phyloP scores from a whole-genome alignment of 495 filamentous ascomycete species.

The Pseudoneurospora amorphoporcata region DNA sequence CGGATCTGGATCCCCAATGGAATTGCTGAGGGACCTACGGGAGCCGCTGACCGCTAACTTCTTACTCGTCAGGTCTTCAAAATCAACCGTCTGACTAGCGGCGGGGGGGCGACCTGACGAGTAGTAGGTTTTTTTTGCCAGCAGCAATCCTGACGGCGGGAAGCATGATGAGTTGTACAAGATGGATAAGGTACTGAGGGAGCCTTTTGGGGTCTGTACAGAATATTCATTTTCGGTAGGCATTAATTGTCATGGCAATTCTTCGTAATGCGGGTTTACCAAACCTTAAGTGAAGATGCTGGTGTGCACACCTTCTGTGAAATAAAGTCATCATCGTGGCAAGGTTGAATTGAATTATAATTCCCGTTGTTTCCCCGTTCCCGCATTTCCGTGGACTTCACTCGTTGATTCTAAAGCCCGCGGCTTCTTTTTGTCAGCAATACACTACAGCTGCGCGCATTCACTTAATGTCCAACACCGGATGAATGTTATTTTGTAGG shows the following conservation, averaged over 20 bases:
- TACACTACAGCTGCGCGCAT: not conserved
- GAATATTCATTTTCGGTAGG: not conserved
- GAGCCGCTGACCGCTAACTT: not conserved
- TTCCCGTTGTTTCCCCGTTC: not conserved
- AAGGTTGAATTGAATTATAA: not conserved
- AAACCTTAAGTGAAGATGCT: not conserved
- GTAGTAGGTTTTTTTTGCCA: not conserved
- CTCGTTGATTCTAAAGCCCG: not conserved
- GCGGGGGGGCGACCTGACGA: too few species aligned
- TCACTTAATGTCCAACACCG: not conserved
- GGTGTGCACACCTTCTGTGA: not conserved
- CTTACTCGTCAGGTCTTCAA: too few species aligned
- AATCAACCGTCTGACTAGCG: too few species aligned
- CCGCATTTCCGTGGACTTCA: too few species aligned
- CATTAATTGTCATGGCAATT: not conserved
- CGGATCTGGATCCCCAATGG: not conserved
- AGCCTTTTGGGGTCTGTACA: not conserved
- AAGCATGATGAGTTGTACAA: not conserved
- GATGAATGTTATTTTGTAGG: not conserved
- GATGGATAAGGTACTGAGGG: not conserved
- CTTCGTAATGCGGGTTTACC: not conserved
- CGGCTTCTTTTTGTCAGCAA: not conserved
- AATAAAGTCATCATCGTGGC: not conserved
- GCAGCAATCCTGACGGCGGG: not conserved
- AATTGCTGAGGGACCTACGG: not conserved